phyloP scores from a whole-genome alignment of 805 yeast genomes.

The Metschnikowia cubensis region DNA sequence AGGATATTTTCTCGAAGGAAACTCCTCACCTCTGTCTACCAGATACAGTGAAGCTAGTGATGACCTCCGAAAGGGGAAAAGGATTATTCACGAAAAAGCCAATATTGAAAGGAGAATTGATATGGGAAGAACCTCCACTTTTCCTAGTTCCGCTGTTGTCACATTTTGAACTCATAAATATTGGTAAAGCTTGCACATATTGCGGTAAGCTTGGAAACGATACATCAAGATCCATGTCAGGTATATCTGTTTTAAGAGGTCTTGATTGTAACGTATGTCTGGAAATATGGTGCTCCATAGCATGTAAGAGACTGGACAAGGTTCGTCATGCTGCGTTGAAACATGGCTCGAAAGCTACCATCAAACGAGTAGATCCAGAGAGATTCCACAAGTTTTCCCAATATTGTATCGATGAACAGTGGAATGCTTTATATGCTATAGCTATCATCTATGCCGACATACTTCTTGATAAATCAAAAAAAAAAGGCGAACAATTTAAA shows the following conservation, averaged over 20 bases:
- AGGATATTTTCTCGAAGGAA: constrained; percentile 47
- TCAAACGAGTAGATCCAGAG: constrained; percentile 38
- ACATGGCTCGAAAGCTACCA: constrained; percentile 43
- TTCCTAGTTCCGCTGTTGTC: constrained; percentile 68
- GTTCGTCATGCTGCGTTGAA: constrained; percentile 51
- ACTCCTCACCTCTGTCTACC: constrained; percentile 46
- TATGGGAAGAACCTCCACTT: constrained; percentile 61
- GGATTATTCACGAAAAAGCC: constrained; percentile 51
- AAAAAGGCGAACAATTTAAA: constrained; percentile 43
- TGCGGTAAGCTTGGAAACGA: constrained; percentile 57
- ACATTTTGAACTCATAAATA: constrained; percentile 51
- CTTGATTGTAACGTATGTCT: constrained; percentile 62
- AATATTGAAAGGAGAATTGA: constrained; percentile 46
- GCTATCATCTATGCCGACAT: constrained; percentile 52
- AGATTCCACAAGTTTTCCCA: constrained; percentile 56
- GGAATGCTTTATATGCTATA: constrained; percentile 66
- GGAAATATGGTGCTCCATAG: constrained; percentile 66
- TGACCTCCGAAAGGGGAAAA: constrained; percentile 56
- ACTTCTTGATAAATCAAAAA: constrained; percentile 40
- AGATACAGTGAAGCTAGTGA: constrained; percentile 39
- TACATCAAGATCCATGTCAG: constrained; percentile 22
- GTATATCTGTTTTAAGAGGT: constrained; percentile 39
- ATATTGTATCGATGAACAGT: constrained; percentile 58
- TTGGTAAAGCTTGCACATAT: constrained; percentile 66
- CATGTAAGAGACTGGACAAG: constrained; percentile 53